Evolutionary conservation across 2,329 filamentous ascomycete species (phyloP).

Genomic region (Stachybotrys echinatus): DNA sequence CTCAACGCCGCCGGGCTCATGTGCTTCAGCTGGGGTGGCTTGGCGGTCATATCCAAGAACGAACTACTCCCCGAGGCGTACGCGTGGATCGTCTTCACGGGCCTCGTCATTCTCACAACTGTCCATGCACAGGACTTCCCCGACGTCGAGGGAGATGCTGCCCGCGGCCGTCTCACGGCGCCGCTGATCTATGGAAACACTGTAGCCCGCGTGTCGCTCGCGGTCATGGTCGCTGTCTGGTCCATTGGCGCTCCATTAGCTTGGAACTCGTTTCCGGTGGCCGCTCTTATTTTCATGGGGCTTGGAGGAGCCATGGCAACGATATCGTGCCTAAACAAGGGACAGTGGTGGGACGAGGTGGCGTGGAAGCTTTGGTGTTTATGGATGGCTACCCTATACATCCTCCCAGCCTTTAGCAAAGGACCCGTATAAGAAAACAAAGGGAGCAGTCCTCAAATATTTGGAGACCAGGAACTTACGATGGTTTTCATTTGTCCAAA

Average conservation of each 20-base stretch:
- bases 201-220: slow-evolving; percentile 9
- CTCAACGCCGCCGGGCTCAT: slow-evolving; percentile 20
- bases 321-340: slow-evolving; percentile 8
- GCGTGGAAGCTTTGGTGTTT: slow-evolving; percentile 18
- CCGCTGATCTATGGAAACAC: slow-evolving; percentile 19
- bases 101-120: slow-evolving; percentile 16
- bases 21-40: slow-evolving; percentile 21
- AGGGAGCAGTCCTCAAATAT: too few species aligned
- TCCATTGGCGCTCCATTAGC: slow-evolving; percentile 8
- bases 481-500: too few species aligned
- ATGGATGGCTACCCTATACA: slow-evolving; percentile 14
- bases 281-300: slow-evolving; percentile 3
- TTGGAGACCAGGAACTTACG: too few species aligned
- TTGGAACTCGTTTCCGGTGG: slow-evolving; percentile 5
- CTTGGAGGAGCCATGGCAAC: slow-evolving; percentile 7
- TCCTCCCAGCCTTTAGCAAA: too few species aligned
- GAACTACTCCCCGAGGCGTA: slow-evolving; percentile 7
- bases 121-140: slow-evolving; percentile 20
- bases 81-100: slow-evolving; percentile 15
- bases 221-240: slow-evolving; percentile 11
- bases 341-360: slow-evolving; percentile 13
- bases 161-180: slow-evolving; percentile 16
- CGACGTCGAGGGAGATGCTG: slow-evolving; percentile 19
- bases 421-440: too few species aligned
- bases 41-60: slow-evolving; percentile 9